Evolutionary conservation across 768 basidiomycete species (phyloP).

Genomic region (Obba rivulosa): DNA sequence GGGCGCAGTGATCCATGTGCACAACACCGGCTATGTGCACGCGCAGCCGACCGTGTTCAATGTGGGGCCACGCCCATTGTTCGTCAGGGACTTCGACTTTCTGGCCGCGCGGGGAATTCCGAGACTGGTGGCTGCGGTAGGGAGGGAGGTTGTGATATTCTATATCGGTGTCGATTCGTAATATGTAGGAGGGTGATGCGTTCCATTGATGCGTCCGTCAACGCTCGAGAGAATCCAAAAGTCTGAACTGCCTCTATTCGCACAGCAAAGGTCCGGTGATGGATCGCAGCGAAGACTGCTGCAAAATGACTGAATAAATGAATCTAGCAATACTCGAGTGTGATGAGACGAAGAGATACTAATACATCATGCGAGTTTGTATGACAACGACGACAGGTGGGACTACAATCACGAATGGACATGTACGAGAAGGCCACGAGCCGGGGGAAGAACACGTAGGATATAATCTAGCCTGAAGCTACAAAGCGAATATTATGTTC

Average conservation of each 20-base stretch:
- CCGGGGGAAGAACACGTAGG: no score
- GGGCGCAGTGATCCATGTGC: slow-evolving; percentile 66
- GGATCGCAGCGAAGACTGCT: no score
- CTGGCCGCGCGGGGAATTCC: slow-evolving; percentile 55
- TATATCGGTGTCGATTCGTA: slow-evolving; percentile 55
- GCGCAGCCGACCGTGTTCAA: slow-evolving; percentile 57
- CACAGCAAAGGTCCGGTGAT: no score
- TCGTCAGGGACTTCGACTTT: slow-evolving; percentile 75
- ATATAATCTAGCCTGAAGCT: no score
- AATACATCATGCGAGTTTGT: no score
- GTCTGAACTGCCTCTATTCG: no score
- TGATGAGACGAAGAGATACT: no score
- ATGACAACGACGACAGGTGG: no score
- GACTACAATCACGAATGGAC: no score
- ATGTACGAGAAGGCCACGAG: no score
- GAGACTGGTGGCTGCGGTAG: slow-evolving; percentile 63
- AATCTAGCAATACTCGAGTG: no score
- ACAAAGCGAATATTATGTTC: no score
- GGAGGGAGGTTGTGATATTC: slow-evolving; percentile 53
- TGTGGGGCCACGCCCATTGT: slow-evolving; percentile 57
- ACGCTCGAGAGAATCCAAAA: background rate
- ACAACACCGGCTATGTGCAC: slow-evolving; percentile 60
- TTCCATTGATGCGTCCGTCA: background rate
- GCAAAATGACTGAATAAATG: background rate
- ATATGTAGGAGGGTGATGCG: background rate